Percentiles rank a stretch among this genome's conserved stretches.
phyloP scores from a whole-genome alignment of 2,329 filamentous ascomycete species.

The Neurospora sp. region DNA sequence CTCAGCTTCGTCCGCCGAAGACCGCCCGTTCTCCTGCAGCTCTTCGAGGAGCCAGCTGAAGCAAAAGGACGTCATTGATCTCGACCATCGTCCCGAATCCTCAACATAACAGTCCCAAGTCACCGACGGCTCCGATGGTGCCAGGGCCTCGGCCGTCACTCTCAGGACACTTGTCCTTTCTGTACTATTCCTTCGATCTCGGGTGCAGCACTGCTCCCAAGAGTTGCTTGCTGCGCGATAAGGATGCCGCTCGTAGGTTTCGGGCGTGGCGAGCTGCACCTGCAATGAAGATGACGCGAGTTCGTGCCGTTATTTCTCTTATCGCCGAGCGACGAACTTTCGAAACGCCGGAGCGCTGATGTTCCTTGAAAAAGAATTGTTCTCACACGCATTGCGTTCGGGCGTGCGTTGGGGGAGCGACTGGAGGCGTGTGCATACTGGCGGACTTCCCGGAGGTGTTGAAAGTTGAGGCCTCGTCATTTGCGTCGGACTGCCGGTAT shows the following conservation, averaged over 20 bases:
- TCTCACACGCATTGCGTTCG: background rate
- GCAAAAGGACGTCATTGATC: background rate
- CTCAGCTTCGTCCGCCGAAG: no score
- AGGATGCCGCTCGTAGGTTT: background rate
- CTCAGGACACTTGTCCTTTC: background rate
- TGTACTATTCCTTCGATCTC: background rate
- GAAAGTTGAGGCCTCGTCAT: background rate
- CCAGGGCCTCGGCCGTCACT: background rate
- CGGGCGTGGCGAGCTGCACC: background rate
- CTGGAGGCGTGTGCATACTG: background rate
- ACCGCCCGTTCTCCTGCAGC: no score
- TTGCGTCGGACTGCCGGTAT: background rate
- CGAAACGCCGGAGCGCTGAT: background rate
- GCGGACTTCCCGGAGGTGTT: background rate
- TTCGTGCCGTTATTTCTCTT: background rate
- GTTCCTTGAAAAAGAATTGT: background rate
- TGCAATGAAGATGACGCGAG: background rate
- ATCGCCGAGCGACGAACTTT: background rate
- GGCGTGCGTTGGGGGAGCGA: background rate
- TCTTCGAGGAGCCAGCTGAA: no score
- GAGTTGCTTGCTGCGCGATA: background rate
- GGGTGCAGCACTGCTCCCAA: background rate
- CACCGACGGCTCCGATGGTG: background rate
- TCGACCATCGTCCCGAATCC: background rate
- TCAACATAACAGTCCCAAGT: background rate